Evolutionary conservation across 176 grass and related monocot species (phyloP).

Genomic region (Phragmites australis): DNA sequence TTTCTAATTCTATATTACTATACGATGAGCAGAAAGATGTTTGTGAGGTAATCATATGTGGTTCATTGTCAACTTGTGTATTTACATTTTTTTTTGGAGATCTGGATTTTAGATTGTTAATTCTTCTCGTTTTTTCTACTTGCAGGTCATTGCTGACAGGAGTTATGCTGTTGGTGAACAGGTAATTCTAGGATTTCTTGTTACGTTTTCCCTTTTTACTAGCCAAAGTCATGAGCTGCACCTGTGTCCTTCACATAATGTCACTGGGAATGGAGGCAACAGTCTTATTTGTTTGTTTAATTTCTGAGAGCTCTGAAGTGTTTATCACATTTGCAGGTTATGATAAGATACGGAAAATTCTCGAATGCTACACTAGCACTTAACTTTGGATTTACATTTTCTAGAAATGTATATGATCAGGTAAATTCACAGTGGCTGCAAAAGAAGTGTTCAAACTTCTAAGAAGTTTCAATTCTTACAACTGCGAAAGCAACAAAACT

Average conservation of each 20-base stretch:
- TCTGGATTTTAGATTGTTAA: background rate
- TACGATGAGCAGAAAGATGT: constrained; percentile 58
- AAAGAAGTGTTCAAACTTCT: background rate
- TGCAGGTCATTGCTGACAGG: constrained; percentile 62
- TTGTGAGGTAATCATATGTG: constrained; percentile 58
- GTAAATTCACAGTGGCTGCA: constrained; percentile 41
- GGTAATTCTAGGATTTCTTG: constrained; percentile 43
- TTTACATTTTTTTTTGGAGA: background rate
- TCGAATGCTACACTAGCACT: constrained; percentile 67
- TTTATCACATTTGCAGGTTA: constrained; percentile 58
- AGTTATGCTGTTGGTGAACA: constrained; percentile 72
- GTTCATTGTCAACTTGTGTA: background rate
- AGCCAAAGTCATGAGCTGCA: background rate
- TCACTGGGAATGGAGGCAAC: background rate
- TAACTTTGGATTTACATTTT: constrained; percentile 87
- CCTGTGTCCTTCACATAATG: background rate
- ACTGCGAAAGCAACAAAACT: background rate
- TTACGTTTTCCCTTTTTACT: background rate
- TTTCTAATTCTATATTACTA: constrained; percentile 53
- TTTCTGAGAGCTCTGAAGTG: background rate
- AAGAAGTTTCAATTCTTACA: constrained; percentile 1
- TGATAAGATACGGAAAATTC: constrained; percentile 81
- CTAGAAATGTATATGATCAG: constrained; percentile 74
- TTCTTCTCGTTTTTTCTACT: constrained; percentile 20
- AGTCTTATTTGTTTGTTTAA: background rate